These are phyloP conservation scores for Tetrahymena borealis DNA, from an alignment of 73 alveolate species.

Conservation along the genomic window DNA sequence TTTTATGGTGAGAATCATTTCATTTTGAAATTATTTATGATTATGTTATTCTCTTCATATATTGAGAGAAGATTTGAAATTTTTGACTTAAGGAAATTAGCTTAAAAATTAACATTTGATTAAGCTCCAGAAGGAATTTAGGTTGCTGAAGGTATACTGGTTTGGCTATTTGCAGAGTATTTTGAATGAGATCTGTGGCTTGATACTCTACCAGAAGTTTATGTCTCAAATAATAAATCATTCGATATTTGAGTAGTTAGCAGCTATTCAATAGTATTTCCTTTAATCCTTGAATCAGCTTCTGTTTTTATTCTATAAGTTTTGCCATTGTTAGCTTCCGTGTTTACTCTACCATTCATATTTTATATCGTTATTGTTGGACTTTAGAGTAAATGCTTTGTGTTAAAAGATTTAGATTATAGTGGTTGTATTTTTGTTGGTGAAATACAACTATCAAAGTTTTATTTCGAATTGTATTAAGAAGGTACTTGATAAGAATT, in stretches of 20 bases:
- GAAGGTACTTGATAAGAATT: background rate
- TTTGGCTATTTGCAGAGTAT: background rate
- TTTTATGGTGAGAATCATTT: too few species aligned
- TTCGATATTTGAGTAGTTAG: background rate
- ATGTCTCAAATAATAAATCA: background rate
- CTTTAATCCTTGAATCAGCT: background rate
- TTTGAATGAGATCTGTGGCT: background rate
- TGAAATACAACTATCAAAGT: background rate
- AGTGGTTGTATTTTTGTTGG: background rate
- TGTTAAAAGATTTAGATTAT: background rate
- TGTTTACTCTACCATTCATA: background rate
- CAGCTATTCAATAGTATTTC: background rate
- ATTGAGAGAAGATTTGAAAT: background rate
- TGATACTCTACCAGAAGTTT: background rate
- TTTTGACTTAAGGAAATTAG: background rate
- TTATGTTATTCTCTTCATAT: background rate
- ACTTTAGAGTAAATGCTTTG: background rate
- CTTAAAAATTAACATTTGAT: background rate
- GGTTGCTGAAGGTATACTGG: background rate
- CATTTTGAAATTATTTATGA: background rate
- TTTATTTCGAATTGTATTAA: background rate
- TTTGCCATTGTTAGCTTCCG: background rate
- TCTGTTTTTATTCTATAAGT: background rate
- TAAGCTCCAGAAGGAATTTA: background rate
- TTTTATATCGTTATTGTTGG: background rate